A percentile compares a stretch with the other conserved stretches of the same genome.
These are phyloP conservation scores for Xerocomellus dryophilus DNA, from an alignment of 768 basidiomycete genomes.

Conservation along the genomic window DNA sequence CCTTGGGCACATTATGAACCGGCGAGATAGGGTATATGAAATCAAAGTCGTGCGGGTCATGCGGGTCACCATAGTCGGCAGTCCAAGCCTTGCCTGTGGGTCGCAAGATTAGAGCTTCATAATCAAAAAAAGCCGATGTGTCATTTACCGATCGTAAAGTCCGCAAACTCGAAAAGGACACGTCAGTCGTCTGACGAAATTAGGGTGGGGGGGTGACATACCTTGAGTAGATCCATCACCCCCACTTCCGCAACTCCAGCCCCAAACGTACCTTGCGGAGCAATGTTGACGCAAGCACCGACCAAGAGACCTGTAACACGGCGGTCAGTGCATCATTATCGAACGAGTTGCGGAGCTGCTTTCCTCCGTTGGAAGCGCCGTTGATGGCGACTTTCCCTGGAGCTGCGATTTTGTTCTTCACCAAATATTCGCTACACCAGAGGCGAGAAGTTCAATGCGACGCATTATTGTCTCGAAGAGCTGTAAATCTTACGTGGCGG, in stretches of 20 bases:
- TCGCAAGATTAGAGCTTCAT: slow-evolving; percentile 6
- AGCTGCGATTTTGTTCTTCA: slow-evolving; percentile 67
- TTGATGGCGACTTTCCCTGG: slow-evolving; percentile 72
- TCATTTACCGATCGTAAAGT: slow-evolving; percentile 67
- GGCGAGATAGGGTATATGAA: slow-evolving; percentile 81
- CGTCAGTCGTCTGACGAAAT: background rate
- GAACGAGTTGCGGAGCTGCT: slow-evolving; percentile 9
- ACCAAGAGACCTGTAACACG: slow-evolving; percentile 59
- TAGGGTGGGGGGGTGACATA: slow-evolving; percentile 22
- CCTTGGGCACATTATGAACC: slow-evolving; percentile 68
- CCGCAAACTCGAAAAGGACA: slow-evolving; percentile 49
- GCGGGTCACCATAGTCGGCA: slow-evolving; percentile 75
- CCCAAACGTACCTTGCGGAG: slow-evolving; percentile 73
- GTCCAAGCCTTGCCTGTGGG: slow-evolving; percentile 67
- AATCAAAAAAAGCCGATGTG: background rate
- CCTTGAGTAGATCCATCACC: slow-evolving; percentile 76
- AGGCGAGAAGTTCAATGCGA: background rate
- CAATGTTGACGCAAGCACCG: slow-evolving; percentile 82
- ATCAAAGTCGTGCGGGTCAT: slow-evolving; percentile 76
- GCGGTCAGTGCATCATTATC: background rate
- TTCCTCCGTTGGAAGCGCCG: slow-evolving; percentile 81
- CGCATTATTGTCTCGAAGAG: background rate
- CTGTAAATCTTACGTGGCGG: slow-evolving; percentile 57
- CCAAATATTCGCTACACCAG: slow-evolving; percentile 56
- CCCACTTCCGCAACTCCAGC: slow-evolving; percentile 80